Evolutionary conservation across 208 protist genomes (phyloP).

Genomic region (Blastocrithidia nonstop): DNA sequence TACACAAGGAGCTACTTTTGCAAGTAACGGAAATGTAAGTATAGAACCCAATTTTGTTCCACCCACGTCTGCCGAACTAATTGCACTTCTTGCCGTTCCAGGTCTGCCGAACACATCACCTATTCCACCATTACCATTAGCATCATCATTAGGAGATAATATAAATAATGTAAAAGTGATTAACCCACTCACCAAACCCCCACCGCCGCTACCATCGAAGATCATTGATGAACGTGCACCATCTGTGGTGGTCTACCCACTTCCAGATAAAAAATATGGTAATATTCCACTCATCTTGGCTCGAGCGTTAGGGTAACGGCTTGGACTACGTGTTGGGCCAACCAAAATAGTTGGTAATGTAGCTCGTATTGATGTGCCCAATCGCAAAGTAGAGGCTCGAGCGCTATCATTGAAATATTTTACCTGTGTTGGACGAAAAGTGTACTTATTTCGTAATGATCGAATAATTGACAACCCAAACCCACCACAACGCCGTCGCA

Average conservation of each 20-base stretch:
- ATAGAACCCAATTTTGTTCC: too few species aligned
- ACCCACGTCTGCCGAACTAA: neutral
- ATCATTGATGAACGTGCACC: constrained; percentile 43
- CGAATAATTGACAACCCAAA: constrained; percentile 67
- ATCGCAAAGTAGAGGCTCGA: constrained; percentile 66
- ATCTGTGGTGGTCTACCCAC: constrained; percentile 70
- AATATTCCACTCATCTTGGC: constrained; percentile 64
- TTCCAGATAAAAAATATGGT: constrained; percentile 34
- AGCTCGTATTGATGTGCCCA: constrained; percentile 68
- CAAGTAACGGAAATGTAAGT: too few species aligned
- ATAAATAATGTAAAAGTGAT: constrained; percentile 1
- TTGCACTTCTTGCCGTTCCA: constrained; percentile 6
- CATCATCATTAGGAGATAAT: neutral
- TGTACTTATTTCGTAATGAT: constrained; percentile 82
- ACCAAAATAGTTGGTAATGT: constrained; percentile 66
- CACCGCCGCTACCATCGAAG: constrained; percentile 59
- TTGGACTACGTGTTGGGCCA: constrained; percentile 71
- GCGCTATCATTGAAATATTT: constrained; percentile 66
- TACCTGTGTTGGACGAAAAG: constrained; percentile 49
- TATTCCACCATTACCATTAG: constrained; percentile 9
- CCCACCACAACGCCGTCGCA: too few species aligned
- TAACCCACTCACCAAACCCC: constrained; percentile 37
- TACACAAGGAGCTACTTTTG: too few species aligned
- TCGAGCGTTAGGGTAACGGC: constrained; percentile 61
- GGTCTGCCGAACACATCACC: constrained; percentile 4